Evolutionary conservation across 2,329 filamentous ascomycete genomes (phyloP).

Genomic region (Emmonsiellopsis sp.): DNA sequence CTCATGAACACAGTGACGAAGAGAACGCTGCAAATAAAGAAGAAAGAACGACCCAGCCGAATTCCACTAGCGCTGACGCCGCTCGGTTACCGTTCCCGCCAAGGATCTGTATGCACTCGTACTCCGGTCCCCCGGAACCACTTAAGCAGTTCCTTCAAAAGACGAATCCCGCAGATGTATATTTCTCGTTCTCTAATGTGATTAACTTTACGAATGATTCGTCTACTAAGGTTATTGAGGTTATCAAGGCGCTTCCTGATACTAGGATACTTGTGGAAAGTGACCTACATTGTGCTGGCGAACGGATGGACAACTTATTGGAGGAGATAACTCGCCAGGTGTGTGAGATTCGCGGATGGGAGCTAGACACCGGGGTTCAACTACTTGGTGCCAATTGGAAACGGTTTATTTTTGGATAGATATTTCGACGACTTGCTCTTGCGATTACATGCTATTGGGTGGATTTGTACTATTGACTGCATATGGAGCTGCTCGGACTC

Average conservation of each 20-base stretch:
- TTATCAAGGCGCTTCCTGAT: conserved; percentile 64
- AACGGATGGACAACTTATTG: conserved; percentile 66
- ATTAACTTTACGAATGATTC: conserved; percentile 61
- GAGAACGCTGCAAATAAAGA: conserved; percentile 13
- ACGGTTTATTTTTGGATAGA: conserved; percentile 59
- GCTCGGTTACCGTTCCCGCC: conserved; percentile 61
- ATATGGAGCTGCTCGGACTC: too few species aligned
- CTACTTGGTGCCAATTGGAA: conserved; percentile 66
- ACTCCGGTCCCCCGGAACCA: conserved; percentile 66
- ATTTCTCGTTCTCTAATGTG: conserved; percentile 76
- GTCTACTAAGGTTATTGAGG: conserved; percentile 51
- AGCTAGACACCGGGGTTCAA: conserved; percentile 58
- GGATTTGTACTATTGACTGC: too few species aligned
- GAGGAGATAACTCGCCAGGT: conserved; percentile 68
- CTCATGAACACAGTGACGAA: conserved; percentile 21
- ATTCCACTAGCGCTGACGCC: conserved; percentile 13
- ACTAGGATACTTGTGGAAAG: conserved; percentile 78
- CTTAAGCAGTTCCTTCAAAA: conserved; percentile 69
- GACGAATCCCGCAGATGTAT: conserved; percentile 65
- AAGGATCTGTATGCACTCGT: conserved; percentile 87
- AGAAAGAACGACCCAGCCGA: conserved; percentile 8
- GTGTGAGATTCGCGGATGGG: conserved; percentile 71
- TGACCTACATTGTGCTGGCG: conserved; percentile 75
- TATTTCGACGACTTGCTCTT: background rate
- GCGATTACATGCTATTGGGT: too few species aligned